Conservation (phyloP, 2,329 filamentous ascomycete species). For the Didymella arachidicola region DNA sequence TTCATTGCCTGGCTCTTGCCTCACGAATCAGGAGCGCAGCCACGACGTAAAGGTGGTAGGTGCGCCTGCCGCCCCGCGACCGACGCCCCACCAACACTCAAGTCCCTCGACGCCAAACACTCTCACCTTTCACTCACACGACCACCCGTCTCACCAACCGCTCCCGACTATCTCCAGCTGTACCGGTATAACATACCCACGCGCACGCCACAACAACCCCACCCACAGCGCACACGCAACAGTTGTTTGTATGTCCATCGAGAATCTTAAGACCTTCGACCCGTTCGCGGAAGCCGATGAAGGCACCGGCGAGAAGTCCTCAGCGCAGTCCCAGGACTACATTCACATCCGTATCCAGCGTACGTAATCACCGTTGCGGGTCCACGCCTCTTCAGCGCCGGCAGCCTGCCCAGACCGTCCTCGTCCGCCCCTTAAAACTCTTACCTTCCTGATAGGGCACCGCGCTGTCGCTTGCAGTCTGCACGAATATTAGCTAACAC, state of each 20-base stretch:
- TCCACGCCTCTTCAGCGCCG: neutral
- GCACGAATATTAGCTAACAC: constrained; percentile 51
- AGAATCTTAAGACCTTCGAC: constrained; percentile 67
- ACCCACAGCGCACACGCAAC: constrained; percentile 36
- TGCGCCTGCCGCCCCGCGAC: neutral
- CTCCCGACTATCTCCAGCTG: constrained; percentile 10
- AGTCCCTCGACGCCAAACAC: constrained; percentile 13
- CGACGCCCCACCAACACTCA: constrained; percentile 28
- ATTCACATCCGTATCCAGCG: constrained; percentile 99
- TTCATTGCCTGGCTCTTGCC: constrained; percentile 13
- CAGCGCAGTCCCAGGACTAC: constrained; percentile 86
- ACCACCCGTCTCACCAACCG: constrained; percentile 21
- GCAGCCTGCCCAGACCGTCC: neutral
- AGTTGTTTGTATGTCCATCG: constrained; percentile 45
- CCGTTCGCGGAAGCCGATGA: constrained; percentile 99
- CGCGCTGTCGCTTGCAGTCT: constrained; percentile 1
- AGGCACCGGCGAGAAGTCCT: constrained; percentile 93
- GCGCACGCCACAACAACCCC: constrained; percentile 28
- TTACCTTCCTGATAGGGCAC: constrained; percentile 7
- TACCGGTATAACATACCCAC: constrained; percentile 13
- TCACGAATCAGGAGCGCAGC: constrained; percentile 8
- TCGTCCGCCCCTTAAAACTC: constrained; percentile 17
- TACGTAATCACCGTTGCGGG: constrained; percentile 56
- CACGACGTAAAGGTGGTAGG: constrained; percentile 11
- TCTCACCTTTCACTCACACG: constrained; percentile 23